Evolutionary conservation across 306 rosid genomes (phyloP), one percentile per base, ranked within the genome.

Genomic region (Rosa chinensis): DNA sequence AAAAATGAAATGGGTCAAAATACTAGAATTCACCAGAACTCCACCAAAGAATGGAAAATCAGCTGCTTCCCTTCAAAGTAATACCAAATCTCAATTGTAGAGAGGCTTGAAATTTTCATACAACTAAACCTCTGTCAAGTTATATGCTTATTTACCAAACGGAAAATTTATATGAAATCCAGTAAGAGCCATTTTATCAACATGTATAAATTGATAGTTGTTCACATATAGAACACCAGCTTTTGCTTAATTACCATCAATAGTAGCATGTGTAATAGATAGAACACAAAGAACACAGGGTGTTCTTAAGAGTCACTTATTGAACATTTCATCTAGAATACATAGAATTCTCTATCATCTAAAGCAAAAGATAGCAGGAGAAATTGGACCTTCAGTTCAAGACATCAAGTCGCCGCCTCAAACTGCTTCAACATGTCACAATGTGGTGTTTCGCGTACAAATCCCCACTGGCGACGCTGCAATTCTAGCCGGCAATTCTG

Each of bases 391-490:
- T 84, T 73, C 55, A 77, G 70, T 82, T 81, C 66, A 71, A 80
- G 70, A 72, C 67, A 82, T 86, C 78, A 85, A 48, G 89, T 82
- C 50, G 82, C 85, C 17, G 73, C 6, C 44, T 89, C 85, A 74
- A 87, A 94, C 88, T 76, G 78, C 82, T 83, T 76, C 76, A 94
- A 83, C 97, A 87, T 88, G 72, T 92, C 97, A 58, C 98, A 94
- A 76, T 94, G 97, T 0, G 98, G 98, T 0, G 92, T 94, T 80
- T 94, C 98, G n/a, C 86, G 88, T 50, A 92, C 83, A 80, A 86
- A 92, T 55, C 98, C 97, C 98, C 97, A 94, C 66, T 92, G 97
- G 52, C 91, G 93, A 18, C 98, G 91, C 83, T 92, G 97, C 77
- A 92, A 35, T 89, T 94, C 97, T 11, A 88, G 87, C 75, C 90